A percentile compares a stretch with the other conserved stretches of the same genome.
phyloP scores from a whole-genome alignment of 306 rosid genomes.

The Macrotyloma uniflorum region DNA sequence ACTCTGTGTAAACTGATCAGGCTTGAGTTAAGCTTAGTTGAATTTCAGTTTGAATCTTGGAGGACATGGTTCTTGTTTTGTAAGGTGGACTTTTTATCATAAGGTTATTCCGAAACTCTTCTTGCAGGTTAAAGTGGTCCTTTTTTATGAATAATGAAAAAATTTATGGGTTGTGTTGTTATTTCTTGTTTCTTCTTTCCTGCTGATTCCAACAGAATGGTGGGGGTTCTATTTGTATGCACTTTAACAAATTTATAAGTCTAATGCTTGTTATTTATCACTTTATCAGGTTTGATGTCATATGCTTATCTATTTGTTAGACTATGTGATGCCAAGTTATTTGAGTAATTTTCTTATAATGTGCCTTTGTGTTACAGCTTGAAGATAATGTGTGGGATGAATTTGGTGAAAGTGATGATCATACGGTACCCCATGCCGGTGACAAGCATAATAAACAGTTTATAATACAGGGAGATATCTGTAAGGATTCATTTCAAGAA shows the following conservation, averaged over 20 bases:
- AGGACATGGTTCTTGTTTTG: conserved; percentile 15
- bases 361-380: conserved; percentile 57
- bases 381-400: conserved; percentile 65
- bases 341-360: conserved; percentile 14
- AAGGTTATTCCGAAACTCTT: conserved; percentile 2
- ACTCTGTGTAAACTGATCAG: conserved; percentile 5
- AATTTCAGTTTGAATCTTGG: conserved; percentile 4
- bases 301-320: not conserved
- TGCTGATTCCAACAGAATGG: conserved; percentile 7
- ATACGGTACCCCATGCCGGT: conserved; percentile 54
- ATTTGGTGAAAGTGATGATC: conserved; percentile 61
- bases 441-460: conserved; percentile 45
- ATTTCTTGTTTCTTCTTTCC: not conserved
- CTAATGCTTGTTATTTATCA: conserved; percentile 28
- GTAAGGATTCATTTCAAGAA: conserved; percentile 44
- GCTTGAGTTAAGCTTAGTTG: conserved; percentile 6
- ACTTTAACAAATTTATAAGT: not conserved
- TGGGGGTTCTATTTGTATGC: not conserved
- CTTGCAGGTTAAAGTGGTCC: conserved; percentile 20
- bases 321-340: not conserved
- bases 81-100: not conserved
- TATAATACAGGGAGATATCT: conserved; percentile 45
- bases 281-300: conserved; percentile 15
- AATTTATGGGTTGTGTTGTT: not conserved
- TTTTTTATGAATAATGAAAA: not conserved